phyloP scores from a whole-genome alignment of 257 asterid genomes.

The Solanum etuberosum region DNA sequence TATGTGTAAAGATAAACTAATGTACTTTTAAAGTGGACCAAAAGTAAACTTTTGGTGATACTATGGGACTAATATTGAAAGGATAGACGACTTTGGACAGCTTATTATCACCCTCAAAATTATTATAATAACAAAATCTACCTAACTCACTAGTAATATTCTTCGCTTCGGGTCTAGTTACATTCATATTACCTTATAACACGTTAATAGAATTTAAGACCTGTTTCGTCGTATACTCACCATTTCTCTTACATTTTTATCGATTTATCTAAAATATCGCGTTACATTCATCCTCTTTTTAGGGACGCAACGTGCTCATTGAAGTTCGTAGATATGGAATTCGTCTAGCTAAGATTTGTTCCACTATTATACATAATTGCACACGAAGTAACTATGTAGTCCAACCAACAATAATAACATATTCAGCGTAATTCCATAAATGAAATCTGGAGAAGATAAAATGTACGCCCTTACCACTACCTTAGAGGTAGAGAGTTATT shows the following conservation, averaged over 20 bases:
- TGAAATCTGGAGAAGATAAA: rapidly evolving
- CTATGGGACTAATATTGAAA: neutral
- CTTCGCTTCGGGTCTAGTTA: neutral
- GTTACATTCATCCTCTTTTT: neutral
- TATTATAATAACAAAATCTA: neutral
- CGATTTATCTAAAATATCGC: neutral
- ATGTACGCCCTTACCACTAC: rapidly evolving
- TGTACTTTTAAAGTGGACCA: neutral
- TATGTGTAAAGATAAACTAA: neutral
- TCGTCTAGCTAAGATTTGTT: neutral
- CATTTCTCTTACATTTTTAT: neutral
- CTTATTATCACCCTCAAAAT: neutral
- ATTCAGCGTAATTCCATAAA: neutral
- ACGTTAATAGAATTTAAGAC: neutral
- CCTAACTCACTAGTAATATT: neutral
- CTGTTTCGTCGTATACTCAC: neutral
- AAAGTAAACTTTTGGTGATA: neutral
- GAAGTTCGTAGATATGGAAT: neutral
- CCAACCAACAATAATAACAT: neutral
- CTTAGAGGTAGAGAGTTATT: no score
- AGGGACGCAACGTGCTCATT: neutral
- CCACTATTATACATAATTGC: neutral
- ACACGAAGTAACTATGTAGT: neutral
- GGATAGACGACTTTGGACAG: neutral
- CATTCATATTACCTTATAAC: neutral